phyloP scores from a whole-genome alignment of 2,329 filamentous ascomycete species.

The Colletotrichum sp. region DNA sequence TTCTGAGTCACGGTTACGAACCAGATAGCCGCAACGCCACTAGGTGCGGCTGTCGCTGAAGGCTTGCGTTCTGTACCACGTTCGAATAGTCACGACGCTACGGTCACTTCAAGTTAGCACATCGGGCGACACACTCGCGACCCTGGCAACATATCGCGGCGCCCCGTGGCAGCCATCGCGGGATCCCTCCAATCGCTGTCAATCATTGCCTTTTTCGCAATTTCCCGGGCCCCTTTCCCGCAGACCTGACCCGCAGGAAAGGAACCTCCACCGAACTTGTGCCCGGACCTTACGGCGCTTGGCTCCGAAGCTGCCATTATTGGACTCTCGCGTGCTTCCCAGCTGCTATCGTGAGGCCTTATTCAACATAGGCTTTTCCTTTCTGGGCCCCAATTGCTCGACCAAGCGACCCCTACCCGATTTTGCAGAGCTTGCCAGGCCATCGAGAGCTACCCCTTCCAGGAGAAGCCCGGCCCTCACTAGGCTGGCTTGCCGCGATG shows the following conservation, averaged over 20 bases:
- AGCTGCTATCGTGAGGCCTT: background rate
- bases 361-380: background rate
- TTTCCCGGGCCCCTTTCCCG: slow-evolving; percentile 12
- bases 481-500: background rate
- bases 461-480: background rate
- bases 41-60: background rate
- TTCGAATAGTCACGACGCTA: background rate
- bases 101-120: background rate
- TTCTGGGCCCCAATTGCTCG: background rate
- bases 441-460: background rate
- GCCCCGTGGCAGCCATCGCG: slow-evolving; percentile 4
- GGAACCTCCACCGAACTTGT: background rate
- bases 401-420: background rate
- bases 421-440: background rate
- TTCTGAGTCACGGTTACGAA: background rate
- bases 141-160: background rate
- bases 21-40: background rate
- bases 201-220: slow-evolving; percentile 15
- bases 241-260: background rate
- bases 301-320: background rate
- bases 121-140: background rate
- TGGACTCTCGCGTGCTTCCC: background rate
- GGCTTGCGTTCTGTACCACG: background rate
- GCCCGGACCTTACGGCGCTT: slow-evolving; percentile 8
- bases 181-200: slow-evolving; percentile 16